Conservation (phyloP, 768 basidiomycete species). For the Boletus rex-veris region DNA sequence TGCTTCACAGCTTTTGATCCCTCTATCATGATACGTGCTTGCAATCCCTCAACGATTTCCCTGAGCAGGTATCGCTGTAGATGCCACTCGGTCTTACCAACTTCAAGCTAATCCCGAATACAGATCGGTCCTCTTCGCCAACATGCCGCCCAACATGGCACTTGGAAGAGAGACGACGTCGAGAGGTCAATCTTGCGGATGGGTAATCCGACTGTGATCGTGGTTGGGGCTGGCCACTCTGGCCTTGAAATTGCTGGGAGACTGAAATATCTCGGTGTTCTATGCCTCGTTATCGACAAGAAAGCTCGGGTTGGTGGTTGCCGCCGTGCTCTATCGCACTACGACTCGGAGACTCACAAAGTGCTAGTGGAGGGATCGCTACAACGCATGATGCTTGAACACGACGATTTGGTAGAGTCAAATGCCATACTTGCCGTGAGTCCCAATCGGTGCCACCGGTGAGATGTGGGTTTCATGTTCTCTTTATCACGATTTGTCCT, state of each 20-base stretch:
- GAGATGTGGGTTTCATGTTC: background rate
- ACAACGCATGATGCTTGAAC: constrained; percentile 55
- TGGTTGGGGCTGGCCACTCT: constrained; percentile 64
- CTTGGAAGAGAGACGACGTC: background rate
- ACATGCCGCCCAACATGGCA: too few species aligned
- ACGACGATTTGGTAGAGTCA: constrained; percentile 53
- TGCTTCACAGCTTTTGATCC: too few species aligned
- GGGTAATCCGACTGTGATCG: constrained; percentile 53
- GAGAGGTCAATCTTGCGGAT: constrained; percentile 37
- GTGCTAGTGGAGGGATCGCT: constrained; percentile 54
- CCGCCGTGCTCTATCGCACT: too few species aligned
- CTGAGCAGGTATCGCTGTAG: too few species aligned
- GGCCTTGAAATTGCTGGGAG: constrained; percentile 65
- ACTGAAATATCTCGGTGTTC: constrained; percentile 55
- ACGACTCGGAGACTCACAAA: too few species aligned
- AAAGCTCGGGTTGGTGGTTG: too few species aligned
- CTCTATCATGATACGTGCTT: too few species aligned
- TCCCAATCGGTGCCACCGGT: background rate
- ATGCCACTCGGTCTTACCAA: too few species aligned
- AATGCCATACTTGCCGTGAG: constrained; percentile 47
- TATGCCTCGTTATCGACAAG: too few species aligned
- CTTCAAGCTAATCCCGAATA: too few species aligned
- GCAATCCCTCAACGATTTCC: too few species aligned
- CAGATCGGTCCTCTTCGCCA: too few species aligned
- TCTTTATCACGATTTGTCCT: background rate